A percentile compares a stretch with the other conserved stretches of the same genome.
These are phyloP conservation scores for Cutaneotrichosporon sp. DNA, from an alignment of 1,284 basidiomycete species.

Conservation along the genomic window DNA sequence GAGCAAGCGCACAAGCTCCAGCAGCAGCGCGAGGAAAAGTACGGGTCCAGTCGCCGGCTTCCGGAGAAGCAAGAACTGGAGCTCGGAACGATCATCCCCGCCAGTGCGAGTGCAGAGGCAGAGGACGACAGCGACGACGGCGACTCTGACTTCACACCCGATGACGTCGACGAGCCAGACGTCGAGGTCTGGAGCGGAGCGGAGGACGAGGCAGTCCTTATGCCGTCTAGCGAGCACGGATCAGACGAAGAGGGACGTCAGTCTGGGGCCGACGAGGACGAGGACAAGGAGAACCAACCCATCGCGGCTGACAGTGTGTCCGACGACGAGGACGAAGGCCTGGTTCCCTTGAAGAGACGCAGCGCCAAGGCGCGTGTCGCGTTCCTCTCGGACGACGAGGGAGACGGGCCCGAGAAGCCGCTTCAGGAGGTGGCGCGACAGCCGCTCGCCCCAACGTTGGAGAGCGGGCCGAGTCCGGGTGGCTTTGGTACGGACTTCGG, in stretches of 20 bases:
- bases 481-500: constrained; percentile 22
- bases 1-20: constrained; percentile 9
- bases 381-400: constrained; percentile 38
- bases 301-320: not conserved
- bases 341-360: not conserved
- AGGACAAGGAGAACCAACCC: constrained; percentile 16
- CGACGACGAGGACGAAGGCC: constrained; percentile 25
- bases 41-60: constrained; percentile 26
- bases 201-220: not conserved
- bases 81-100: not conserved
- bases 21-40: constrained; percentile 34
- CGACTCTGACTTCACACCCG: constrained; percentile 21
- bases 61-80: constrained; percentile 32
- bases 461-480: too few species aligned
- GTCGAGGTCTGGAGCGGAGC: constrained; percentile 24
- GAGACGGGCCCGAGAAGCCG: constrained; percentile 4
- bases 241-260: constrained; percentile 5
- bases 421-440: constrained; percentile 2
- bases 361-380: constrained; percentile 17
- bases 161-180: constrained; percentile 16
- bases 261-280: constrained; percentile 12
- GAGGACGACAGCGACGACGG: constrained; percentile 29
- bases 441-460: not conserved
- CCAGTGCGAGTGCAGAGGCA: not conserved
- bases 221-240: constrained; percentile 3